Base-by-base conservation (phyloP, 257 asterid genomes). In the Przewalskia tangutica region DNA sequence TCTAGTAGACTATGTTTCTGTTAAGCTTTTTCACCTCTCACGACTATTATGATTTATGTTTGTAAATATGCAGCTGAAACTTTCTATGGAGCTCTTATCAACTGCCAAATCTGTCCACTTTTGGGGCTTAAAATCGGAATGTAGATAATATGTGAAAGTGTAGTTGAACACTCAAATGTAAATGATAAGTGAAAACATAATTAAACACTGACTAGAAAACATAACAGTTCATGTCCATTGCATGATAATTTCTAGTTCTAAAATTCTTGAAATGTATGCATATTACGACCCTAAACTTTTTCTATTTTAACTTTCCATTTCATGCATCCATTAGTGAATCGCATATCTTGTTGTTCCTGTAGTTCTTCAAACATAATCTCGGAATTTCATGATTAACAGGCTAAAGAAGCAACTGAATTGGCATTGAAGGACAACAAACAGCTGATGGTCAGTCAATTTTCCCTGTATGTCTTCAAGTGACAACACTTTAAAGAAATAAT, bases 341-440 rank as follows among this genome's bases (percentile, higher is more conserved):
- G 44, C 53, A n/a, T 6, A 11, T 42, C 38, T 8, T 79, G 18
- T 40, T 46, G 14, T 27, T 46, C 3, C 9, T 42, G 44, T 63
- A 11, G 11, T 58, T 76, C 58, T 58, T 68, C 17, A 58, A 40
- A 67, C 79, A 64, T 82, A 84, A 66, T 40, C 32, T 55, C 20
- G 44, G 27, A n/a, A 65, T 54, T 66, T 81, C 64, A 77, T 80
- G 71, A 88, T 63, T 62, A 64, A 87, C 89, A 93, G 98, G 98
- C 98, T 76, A 92, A 89, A 88, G 89, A 81, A 87, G 97, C 98
- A 53, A 89, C 95, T 85, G 90, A 87, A 60, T 73, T 87, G 84
- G 98, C 98, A 23, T 58, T 95, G 80, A 87, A 86, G 87, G 85
- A 91, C 83, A 79, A 89, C 75, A 89, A 44, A 77, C 94, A 95